Base-by-base conservation (phyloP, 164 flowering plant species). In the Vitis rotundifolia region DNA sequence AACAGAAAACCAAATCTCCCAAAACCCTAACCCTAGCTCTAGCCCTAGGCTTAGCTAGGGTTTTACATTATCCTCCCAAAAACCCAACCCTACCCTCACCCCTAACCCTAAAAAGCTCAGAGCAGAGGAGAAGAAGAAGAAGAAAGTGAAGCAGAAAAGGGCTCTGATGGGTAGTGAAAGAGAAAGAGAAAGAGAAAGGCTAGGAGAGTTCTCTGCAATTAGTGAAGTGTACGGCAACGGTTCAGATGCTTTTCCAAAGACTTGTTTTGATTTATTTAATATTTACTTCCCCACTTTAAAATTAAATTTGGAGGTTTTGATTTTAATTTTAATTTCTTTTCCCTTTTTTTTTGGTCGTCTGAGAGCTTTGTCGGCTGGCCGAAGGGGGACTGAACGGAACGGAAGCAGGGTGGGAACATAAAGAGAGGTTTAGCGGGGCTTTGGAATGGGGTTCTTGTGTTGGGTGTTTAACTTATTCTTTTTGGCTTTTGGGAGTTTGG, bases 21-120 rank as follows among this genome's bases (percentile, higher is more conserved):
- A n/a, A 65, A 73, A 69, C 74, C 77, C 76, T 68, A 74, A 70
- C 70, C 48, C 64, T 37, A 37, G 44, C 44, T 37, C 44, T 5
- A 37, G 44, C 44, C 44, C 5, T 37, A 37, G 26, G n/a, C 14
- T 14, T 60, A 69, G 69, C 61, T 66, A 73, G 69, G 73, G 76
- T 73, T 78, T 76, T 78, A 82, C 81, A 81, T 81, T 50, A 68
- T 66, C 67, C 49, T 49, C 37, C 19, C 26, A 18, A 57, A 61
- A 57, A 29, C 65, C 19, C 18, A 48, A 44, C 44, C 18, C 49
- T 44, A 51, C 22, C 72, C 70, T 67, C 54, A 67, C 11, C 61
- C 59, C 69, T 31, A 49, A 18, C 15, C 15, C 5, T 8, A n/a
- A 63, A 61, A 28, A 26, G 11, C 7, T 31, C 55, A 22, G 70